phyloP scores from a whole-genome alignment of 2,329 filamentous ascomycete species.

The Xylariaceae sp. region DNA sequence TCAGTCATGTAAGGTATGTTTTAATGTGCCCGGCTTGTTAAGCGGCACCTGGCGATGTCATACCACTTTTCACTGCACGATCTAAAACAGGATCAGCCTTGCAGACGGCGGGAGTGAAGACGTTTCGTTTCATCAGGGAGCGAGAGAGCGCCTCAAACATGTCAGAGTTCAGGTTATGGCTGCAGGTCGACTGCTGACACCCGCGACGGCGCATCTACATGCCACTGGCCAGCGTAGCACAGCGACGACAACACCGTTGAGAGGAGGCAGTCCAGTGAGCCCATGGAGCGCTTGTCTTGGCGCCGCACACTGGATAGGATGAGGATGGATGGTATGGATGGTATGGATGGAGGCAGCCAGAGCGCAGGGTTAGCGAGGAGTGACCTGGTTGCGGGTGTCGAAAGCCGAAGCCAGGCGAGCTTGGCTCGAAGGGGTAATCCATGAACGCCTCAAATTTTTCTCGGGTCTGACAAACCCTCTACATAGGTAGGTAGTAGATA shows the following conservation, averaged over 20 bases:
- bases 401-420: neutral
- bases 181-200: too few species aligned
- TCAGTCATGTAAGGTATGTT: neutral
- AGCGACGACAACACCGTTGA: too few species aligned
- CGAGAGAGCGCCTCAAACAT: neutral
- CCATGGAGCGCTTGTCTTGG: too few species aligned
- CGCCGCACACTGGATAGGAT: too few species aligned
- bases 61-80: neutral
- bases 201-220: too few species aligned
- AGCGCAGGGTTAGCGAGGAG: too few species aligned
- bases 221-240: too few species aligned
- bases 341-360: too few species aligned
- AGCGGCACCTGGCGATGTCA: too few species aligned
- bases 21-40: neutral
- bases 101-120: neutral
- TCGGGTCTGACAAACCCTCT: constrained; percentile 15
- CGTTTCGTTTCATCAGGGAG: neutral
- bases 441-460: constrained; percentile 18
- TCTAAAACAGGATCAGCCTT: neutral
- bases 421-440: constrained; percentile 5
- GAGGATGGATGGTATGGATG: too few species aligned
- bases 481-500: constrained; percentile 9
- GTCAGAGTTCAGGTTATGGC: neutral
- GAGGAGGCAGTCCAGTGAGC: too few species aligned
- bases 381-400: neutral